Evolutionary conservation across 768 basidiomycete genomes (phyloP), one percentile per base, ranked within the genome.

Genomic region (Lanmaoa pseudosensibilis): DNA sequence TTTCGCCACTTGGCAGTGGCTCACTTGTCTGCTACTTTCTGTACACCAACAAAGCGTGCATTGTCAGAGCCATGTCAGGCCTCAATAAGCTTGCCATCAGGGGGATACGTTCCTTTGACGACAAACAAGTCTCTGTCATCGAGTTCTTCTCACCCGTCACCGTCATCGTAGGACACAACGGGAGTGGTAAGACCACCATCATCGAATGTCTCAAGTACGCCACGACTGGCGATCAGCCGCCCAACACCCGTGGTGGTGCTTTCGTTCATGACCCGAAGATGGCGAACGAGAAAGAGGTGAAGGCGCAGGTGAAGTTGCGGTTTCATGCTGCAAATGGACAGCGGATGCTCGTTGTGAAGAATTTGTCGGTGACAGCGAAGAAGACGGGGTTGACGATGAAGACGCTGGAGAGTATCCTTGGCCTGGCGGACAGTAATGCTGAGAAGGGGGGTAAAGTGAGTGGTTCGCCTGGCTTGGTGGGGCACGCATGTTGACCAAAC

Each of bases 161-260:
- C 0, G 95, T 99, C 73, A 98, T 99, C 57, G 94, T 98, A 2
- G 97, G 97, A 2, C 92, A 94, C 77, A 99, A 99, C 73, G 97
- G 97, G 18, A 94, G 92, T 64, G 97, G 97, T 43, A 99, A 99
- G 76, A 99, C 97, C 3, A 99, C 96, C 1, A 91, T 98, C 69
- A 98, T 99, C 73, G 97, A 99, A 79, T 98, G 96, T 75, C 83
- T 99, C 72, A 98, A 98, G 78, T 99, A 99, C 70, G 94, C 93
- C 12, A 97, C 97, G 0, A 99, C 97, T 0, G 97, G 97, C 30
- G 96, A 98, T 72, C 90, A 98, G 64, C 97, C 97, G 0, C 92
- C 97, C 1, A 96, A 96, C 68, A 93, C 95, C 23, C 93, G 94
- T 58, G 96, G 96, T 33, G 97, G 96, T n/a, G 97, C 97, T 0